Conservation (phyloP, 495 filamentous ascomycete species). For the Lophiostoma macrostomum region DNA sequence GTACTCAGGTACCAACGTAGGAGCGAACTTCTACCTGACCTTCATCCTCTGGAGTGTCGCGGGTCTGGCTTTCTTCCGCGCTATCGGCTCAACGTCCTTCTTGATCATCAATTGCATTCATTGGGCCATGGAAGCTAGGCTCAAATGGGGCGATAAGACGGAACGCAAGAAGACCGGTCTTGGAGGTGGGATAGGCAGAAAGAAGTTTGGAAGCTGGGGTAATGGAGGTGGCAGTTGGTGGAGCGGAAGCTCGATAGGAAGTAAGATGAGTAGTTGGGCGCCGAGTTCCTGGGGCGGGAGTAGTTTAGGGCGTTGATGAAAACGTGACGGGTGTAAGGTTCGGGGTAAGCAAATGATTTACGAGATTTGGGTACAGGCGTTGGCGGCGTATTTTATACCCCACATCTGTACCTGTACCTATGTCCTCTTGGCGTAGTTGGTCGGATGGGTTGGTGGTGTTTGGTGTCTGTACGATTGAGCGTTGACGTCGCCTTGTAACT, state of each 20-base stretch:
- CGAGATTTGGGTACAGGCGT: too few species aligned
- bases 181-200: constrained; percentile 15
- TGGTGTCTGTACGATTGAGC: too few species aligned
- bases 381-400: too few species aligned
- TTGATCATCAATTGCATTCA: constrained; percentile 78
- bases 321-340: too few species aligned
- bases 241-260: constrained; percentile 37
- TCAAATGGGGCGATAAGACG: constrained; percentile 49
- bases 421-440: too few species aligned
- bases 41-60: constrained; percentile 95
- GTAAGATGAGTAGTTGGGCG: constrained; percentile 37
- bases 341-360: too few species aligned
- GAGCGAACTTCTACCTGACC: constrained; percentile 82
- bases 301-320: too few species aligned
- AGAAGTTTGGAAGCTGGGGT: constrained; percentile 15
- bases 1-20: constrained; percentile 66
- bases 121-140: constrained; percentile 78
- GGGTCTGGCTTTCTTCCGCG: constrained; percentile 76
- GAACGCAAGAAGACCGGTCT: constrained; percentile 21
- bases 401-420: too few species aligned
- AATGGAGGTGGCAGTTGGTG: constrained; percentile 37
- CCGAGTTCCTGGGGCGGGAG: constrained; percentile 41
- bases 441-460: too few species aligned
- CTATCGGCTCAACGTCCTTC: constrained; percentile 76
- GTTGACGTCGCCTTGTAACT: too few species aligned